A percentile compares a stretch with the other conserved stretches of the same genome.
phyloP scores from a whole-genome alignment of 2,329 filamentous ascomycete genomes.

The Boeremia lycopersici region DNA sequence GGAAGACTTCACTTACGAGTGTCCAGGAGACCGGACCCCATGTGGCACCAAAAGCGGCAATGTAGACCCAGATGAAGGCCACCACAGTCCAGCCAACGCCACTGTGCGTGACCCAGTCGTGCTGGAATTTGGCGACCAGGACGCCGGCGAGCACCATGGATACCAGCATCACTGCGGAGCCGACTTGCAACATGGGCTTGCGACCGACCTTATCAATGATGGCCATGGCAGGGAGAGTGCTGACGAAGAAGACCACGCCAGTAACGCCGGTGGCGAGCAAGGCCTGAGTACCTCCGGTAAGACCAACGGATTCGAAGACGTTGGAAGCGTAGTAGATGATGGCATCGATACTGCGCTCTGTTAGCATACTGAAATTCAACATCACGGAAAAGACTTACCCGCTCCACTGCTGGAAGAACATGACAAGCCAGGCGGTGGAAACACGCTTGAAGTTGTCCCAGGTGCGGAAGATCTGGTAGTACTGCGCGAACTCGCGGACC shows the following conservation, averaged over 20 bases:
- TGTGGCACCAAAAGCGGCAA: conserved; percentile 36
- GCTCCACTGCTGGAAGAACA: conserved; percentile 58
- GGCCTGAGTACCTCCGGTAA: conserved; percentile 58
- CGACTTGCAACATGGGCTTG: conserved; percentile 61
- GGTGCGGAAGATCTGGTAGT: conserved; percentile 55
- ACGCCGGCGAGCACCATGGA: conserved; percentile 40
- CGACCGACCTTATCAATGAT: conserved; percentile 64
- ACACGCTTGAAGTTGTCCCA: conserved; percentile 59
- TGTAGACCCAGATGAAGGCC: conserved; percentile 41
- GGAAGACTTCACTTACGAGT: conserved; percentile 44
- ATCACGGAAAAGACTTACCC: conserved; percentile 24
- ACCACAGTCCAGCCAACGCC: conserved; percentile 37
- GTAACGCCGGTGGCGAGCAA: conserved; percentile 68
- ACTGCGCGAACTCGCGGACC: conserved; percentile 57
- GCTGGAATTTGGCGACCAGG: conserved; percentile 36
- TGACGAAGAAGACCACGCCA: conserved; percentile 62
- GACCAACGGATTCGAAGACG: conserved; percentile 64
- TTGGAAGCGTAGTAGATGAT: conserved; percentile 64
- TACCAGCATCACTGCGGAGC: conserved; percentile 47
- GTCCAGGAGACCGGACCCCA: conserved; percentile 40
- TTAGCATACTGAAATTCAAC: background rate
- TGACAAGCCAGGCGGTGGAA: conserved; percentile 52
- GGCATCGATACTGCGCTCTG: conserved; percentile 42
- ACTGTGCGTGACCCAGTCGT: conserved; percentile 30
- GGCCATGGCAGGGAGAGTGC: conserved; percentile 62